Base-by-base conservation (phyloP, 169 alveolate genomes). In the Amoebophrya sp. region DNA sequence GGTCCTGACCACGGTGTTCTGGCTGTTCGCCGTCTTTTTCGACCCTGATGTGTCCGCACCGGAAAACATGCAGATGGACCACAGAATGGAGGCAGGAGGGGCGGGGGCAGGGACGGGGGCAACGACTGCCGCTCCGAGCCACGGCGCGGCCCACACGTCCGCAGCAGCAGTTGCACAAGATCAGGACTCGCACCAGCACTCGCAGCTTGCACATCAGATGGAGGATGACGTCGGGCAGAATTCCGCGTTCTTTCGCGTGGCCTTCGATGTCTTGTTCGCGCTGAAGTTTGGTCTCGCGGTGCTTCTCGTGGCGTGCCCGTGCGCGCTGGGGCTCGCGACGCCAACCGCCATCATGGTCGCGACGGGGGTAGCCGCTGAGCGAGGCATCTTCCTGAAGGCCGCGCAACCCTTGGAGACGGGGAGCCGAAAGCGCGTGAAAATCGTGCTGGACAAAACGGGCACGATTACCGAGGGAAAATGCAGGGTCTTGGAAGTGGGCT, bases 271-370 rank as follows among this genome's bases (percentile, higher is more conserved):
- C 29, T 39, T 88, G 78, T 29, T 88, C n/a, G 90, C 50, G 42
- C 38, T 88, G 34, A 31, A 58, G 34, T 88, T 88, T 43, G 90
- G 78, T 0, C 41, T 88, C 34, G 45, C 90, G 18, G 58, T 88
- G 26, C 90, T 88, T 31, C 45, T 88, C 40, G 90, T 88, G 23
- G 90, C 90, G 7, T 88, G 90, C 34, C 90, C 90, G 5, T 88
- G 90, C 38, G 90, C 90, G n/a, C 23, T 88, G 70, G 90, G 90
- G 0, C 48, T 88, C 41, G 90, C 90, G 38, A 88, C 90, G 18
- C 90, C 90, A 2, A 88, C 90, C 15, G 90, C 90, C 18, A 58
- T 88, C 26, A 34, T 88, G 34, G 90, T 88, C 41, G 90, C 90
- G 15, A 88, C 90, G 5, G 90, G 90, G 0, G 90, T 58, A 0